Base-by-base conservation (phyloP, 2,329 filamentous ascomycete genomes). In the Chaetomiaceae sp. region DNA sequence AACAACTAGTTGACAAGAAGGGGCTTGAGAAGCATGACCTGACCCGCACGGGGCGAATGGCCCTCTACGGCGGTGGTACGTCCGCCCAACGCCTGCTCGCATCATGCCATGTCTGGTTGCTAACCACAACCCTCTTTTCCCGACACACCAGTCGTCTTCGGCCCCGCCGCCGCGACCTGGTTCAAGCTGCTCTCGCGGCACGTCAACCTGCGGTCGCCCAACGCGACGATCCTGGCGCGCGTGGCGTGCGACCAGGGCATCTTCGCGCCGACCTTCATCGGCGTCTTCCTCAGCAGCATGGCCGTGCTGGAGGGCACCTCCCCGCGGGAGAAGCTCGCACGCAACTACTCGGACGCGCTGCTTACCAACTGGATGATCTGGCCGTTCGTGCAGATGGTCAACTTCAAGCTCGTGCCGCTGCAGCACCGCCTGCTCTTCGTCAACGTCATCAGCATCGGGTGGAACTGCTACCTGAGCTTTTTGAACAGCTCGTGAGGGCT, bases 291-390 rank as follows among this genome's bases (percentile, higher is more conserved):
- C 52, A 78, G 79, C 55, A 85, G 79, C 62, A 94, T 95, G 88
- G 87, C 89, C 14, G 75, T 84, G 50, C 74, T 93, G 66, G 88
- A 94, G 67, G 87, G 88, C 20, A 61, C 61, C 26, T 68, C 65
- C 47, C 67, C 72, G 22, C 48, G 70, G 58, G 78, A 89, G 60
- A 90, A 91, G 69, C 73, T 93, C 45, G 68, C 78, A 49, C 80
- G 76, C 59, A 84, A 78, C 50, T 96, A 89, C 69, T 66, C 68
- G 55, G 74, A 78, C 11, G 86, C 86, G 26, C 77, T 95, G 60
- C 76, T 76, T 64, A 84, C 87, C 64, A 96, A 95, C 71, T 88
- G 88, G 75, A 78, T 88, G 71, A 67, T 96, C 46, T 96, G 90
- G 90, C 90, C 90, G 3, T 73, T 74, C 53, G 88, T 94, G 46